phyloP scores from a whole-genome alignment of 148 eudicot genomes.

The Silene conica region DNA sequence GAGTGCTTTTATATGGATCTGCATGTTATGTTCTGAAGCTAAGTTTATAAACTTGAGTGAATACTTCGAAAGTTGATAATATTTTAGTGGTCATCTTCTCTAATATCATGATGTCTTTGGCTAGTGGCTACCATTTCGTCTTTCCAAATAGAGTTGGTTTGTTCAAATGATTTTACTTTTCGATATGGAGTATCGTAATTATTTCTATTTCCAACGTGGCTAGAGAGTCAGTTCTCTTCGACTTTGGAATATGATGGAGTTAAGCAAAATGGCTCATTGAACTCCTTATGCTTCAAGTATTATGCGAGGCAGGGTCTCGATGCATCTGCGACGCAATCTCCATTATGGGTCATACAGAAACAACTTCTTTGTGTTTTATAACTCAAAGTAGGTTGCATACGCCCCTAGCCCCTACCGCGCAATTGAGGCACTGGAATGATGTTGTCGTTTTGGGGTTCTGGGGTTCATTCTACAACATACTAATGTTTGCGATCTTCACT shows the following conservation, averaged over 20 bases:
- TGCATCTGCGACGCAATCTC: too few species aligned
- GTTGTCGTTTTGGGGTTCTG: too few species aligned
- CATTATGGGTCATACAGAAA: too few species aligned
- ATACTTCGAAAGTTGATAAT: not conserved
- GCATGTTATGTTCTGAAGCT: not conserved
- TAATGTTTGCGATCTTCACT: too few species aligned
- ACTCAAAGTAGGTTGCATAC: too few species aligned
- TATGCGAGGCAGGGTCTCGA: too few species aligned
- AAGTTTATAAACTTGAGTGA: slow-evolving; percentile 4
- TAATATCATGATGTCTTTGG: not conserved
- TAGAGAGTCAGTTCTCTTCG: not conserved
- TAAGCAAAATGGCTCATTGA: not conserved
- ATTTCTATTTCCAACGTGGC: not conserved
- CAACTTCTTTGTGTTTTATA: too few species aligned
- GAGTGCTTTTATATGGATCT: not conserved
- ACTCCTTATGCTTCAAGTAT: not conserved
- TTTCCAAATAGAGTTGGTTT: not conserved
- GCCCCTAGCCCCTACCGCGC: too few species aligned
- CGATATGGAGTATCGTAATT: not conserved
- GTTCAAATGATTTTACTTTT: not conserved
- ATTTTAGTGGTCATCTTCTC: not conserved
- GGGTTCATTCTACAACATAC: too few species aligned
- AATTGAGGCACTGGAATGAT: too few species aligned
- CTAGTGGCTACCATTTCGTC: not conserved
- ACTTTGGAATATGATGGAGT: not conserved